Evolutionary conservation across 179 eudicot genomes (phyloP).

Genomic region (Drosera spatulata): DNA sequence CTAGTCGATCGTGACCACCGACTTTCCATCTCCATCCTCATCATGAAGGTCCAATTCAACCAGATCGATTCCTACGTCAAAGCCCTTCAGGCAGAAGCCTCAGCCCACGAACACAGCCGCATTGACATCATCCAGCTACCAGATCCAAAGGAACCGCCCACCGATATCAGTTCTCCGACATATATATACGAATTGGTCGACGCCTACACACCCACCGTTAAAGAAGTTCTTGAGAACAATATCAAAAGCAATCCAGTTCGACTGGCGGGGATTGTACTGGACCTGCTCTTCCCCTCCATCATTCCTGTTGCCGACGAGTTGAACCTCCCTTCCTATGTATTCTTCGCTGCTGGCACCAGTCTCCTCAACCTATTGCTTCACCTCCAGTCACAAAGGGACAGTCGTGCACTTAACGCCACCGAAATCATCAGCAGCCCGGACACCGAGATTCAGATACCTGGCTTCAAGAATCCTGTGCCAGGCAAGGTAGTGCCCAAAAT

Average conservation of each 20-base stretch:
- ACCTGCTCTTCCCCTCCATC: slow-evolving; percentile 11
- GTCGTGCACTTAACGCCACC: slow-evolving; percentile 4
- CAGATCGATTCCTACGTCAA: slow-evolving; percentile 3
- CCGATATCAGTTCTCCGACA: not conserved
- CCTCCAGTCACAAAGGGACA: slow-evolving; percentile 7
- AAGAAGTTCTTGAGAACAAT: not conserved
- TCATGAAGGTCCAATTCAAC: slow-evolving; percentile 11
- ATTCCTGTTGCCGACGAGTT: slow-evolving; percentile 8
- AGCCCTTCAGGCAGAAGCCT: slow-evolving; percentile 8
- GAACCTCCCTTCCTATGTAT: slow-evolving; percentile 15
- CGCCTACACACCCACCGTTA: not conserved
- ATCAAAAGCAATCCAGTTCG: not conserved
- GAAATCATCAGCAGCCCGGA: slow-evolving; percentile 6
- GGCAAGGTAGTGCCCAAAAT: slow-evolving; percentile 1
- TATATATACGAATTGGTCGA: not conserved
- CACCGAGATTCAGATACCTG: not conserved
- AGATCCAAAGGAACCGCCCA: not conserved
- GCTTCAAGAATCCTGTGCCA: not conserved
- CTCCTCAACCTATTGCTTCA: slow-evolving; percentile 4
- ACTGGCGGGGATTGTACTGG: slow-evolving; percentile 9
- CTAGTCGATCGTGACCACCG: slow-evolving; percentile 14
- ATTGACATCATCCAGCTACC: slow-evolving; percentile 5
- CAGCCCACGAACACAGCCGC: slow-evolving; percentile 3
- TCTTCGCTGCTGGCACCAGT: slow-evolving; percentile 13
- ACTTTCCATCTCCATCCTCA: slow-evolving; percentile 18